A percentile compares a stretch with the other conserved stretches of the same genome.
Conservation (phyloP, 305 asterid species). For the Solanum chacoense region DNA sequence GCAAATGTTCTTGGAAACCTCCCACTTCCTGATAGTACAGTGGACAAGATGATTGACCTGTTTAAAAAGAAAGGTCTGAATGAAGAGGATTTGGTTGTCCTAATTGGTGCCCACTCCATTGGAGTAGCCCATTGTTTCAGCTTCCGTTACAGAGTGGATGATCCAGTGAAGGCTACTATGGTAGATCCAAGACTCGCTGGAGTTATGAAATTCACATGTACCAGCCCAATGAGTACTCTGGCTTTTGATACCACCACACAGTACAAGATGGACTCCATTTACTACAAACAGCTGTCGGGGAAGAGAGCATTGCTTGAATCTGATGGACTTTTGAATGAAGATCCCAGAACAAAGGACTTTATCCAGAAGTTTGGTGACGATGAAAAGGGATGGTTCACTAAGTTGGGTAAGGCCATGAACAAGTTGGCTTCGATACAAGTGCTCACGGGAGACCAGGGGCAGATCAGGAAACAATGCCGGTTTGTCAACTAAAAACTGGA, state of each 20-base stretch:
- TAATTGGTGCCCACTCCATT: slow-evolving; percentile 50
- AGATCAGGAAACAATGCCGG: slow-evolving; percentile 50
- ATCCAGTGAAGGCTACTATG: slow-evolving; percentile 17
- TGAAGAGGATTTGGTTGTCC: slow-evolving; percentile 43
- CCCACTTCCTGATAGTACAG: slow-evolving; percentile 20
- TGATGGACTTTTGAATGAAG: slow-evolving; percentile 32
- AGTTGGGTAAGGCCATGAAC: slow-evolving; percentile 23
- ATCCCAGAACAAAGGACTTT: slow-evolving; percentile 11
- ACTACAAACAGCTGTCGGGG: slow-evolving; percentile 33
- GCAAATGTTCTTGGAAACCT: slow-evolving; percentile 16
- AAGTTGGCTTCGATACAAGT: slow-evolving; percentile 34
- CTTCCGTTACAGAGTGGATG: slow-evolving; percentile 17
- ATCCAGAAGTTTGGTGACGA: slow-evolving; percentile 33
- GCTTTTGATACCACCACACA: slow-evolving; percentile 39
- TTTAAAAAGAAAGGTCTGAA: slow-evolving; percentile 27
- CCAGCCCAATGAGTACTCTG: slow-evolving; percentile 11
- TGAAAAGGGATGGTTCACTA: slow-evolving; percentile 34
- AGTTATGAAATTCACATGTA: slow-evolving; percentile 20
- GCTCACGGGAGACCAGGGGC: slow-evolving; percentile 44
- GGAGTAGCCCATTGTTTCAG: slow-evolving; percentile 43
- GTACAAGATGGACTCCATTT: slow-evolving; percentile 40
- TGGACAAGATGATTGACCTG: background rate
- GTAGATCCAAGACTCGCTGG: slow-evolving; percentile 28
- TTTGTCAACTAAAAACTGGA: slow-evolving; percentile 18
- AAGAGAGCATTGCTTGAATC: slow-evolving; percentile 45